These are phyloP conservation scores for Pezicula rhizophila DNA, from an alignment of 2,329 filamentous ascomycete species.

Conservation along the genomic window DNA sequence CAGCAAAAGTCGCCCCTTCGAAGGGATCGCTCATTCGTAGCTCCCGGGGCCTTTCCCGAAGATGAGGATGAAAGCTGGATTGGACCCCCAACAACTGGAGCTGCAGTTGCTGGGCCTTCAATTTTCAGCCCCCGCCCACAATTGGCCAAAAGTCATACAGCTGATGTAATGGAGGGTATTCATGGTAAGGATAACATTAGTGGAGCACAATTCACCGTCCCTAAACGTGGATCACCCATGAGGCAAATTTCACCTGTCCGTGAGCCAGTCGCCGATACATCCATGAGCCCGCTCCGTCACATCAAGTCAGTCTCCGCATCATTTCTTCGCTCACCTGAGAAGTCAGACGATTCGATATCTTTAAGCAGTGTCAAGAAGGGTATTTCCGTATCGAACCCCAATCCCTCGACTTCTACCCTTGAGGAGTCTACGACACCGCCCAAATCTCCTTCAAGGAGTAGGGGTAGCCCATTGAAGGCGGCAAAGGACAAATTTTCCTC, in stretches of 20 bases:
- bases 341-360: constrained; percentile 26
- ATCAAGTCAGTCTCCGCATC: constrained; percentile 61
- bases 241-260: constrained; percentile 23
- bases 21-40: constrained; percentile 20
- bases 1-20: constrained; percentile 9
- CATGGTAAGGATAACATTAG: constrained; percentile 42
- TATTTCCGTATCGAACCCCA: constrained; percentile 52
- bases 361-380: constrained; percentile 45
- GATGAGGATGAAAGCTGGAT: constrained; percentile 59
- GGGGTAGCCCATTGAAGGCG: constrained; percentile 79
- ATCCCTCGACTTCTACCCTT: constrained; percentile 45
- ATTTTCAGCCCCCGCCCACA: constrained; percentile 42
- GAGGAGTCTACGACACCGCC: constrained; percentile 21
- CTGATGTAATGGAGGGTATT: constrained; percentile 55
- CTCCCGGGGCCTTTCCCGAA: constrained; percentile 55
- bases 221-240: constrained; percentile 33
- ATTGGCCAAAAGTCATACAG: constrained; percentile 54
- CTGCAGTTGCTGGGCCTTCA: constrained; percentile 21
- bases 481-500: constrained; percentile 91
- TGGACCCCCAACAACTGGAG: constrained; percentile 36
- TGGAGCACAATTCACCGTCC: constrained; percentile 39
- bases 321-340: constrained; percentile 45
- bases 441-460: constrained; percentile 50
- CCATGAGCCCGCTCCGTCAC: constrained; percentile 38
- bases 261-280: constrained; percentile 22